Conservation (phyloP, 192 early-diverging fungal genomes). For the Backusella luteola region DNA sequence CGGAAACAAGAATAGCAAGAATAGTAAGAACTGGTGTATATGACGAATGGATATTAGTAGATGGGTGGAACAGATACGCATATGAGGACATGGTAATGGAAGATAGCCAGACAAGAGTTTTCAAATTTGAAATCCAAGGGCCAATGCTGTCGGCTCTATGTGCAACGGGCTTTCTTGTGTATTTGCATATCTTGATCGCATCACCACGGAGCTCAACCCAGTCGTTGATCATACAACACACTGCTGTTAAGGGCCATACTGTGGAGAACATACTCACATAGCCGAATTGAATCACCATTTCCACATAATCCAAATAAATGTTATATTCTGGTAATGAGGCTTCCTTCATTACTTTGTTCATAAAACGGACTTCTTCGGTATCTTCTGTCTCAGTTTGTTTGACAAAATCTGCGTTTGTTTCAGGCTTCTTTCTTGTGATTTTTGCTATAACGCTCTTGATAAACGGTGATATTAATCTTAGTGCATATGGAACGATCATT, state of each 20-base stretch:
- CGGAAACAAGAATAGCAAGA: slow-evolving; percentile 33
- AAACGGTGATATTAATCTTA: slow-evolving; percentile 39
- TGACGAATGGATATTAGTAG: slow-evolving; percentile 31
- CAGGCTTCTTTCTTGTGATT: not conserved
- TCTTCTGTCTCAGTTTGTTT: slow-evolving; percentile 16
- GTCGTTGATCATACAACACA: slow-evolving; percentile 86
- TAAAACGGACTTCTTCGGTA: slow-evolving; percentile 38
- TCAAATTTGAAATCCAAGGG: slow-evolving; percentile 40
- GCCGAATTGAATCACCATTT: slow-evolving; percentile 95
- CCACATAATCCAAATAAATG: slow-evolving; percentile 86
- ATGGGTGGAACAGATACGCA: slow-evolving; percentile 50
- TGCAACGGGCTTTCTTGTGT: slow-evolving; percentile 49
- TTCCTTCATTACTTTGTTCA: slow-evolving; percentile 57
- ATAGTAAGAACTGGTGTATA: slow-evolving; percentile 32
- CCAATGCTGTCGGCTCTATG: slow-evolving; percentile 34
- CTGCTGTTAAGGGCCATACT: slow-evolving; percentile 81
- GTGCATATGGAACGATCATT: slow-evolving; percentile 68
- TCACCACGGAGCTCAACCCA: slow-evolving; percentile 89
- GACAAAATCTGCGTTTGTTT: slow-evolving; percentile 19
- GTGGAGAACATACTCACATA: slow-evolving; percentile 83
- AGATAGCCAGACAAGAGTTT: slow-evolving; percentile 51
- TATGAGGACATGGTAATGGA: slow-evolving; percentile 58
- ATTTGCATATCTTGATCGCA: slow-evolving; percentile 85
- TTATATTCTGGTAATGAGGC: slow-evolving; percentile 71
- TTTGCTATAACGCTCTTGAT: slow-evolving; percentile 6